Evolutionary conservation across 2,329 filamentous ascomycete species (phyloP), one percentile per base, ranked within the genome.

Genomic region (Colletotrichum lini): DNA sequence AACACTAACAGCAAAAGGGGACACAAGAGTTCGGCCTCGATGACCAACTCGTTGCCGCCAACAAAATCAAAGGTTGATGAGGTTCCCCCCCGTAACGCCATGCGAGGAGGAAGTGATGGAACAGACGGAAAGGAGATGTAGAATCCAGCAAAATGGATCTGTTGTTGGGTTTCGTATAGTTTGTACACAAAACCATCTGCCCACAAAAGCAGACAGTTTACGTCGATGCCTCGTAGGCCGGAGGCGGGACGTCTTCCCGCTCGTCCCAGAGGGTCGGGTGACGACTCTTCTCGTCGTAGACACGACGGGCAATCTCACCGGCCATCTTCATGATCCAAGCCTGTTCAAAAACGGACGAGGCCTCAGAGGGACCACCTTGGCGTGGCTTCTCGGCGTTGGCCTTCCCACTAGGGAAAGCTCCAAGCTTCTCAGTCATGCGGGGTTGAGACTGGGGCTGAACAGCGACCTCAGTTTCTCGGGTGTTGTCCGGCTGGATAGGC

Each of bases 281-380:
- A 45, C 86, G 84, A 65, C 86, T 84, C 82, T 98, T 96, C 82
- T 98, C 94, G 75, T 98, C 94, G 75, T 96, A 94, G 74, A 97
- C 94, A 67, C 94, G 92, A 61, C 91, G 87, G 45, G 95, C 94
- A 76, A 98, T 96, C 81, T 98, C 96, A 74, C 92, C 92, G 6
- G 96, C 95, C 90, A 99, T 96, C 84, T 98, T 96, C 84, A 92
- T 91, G 82, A 96, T 93, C 93, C 94, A 96, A 3, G 93, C 94
- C 80, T 94, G 92, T 79, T 95, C 93, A 35, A 94, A 84, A 38
- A 87, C 85, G 0, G 88, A 88, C 15, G 87, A 85, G 6, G 83
- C 85, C 42, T 89, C 87, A 0, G 86, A 87, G 64, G 74, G 74
- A 26, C 75, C 71, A 44, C 74, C 74, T 23, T 60, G 78, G 16